These are phyloP conservation scores for Strigomonas culicis DNA, from an alignment of 208 protist species.

Conservation along the genomic window DNA sequence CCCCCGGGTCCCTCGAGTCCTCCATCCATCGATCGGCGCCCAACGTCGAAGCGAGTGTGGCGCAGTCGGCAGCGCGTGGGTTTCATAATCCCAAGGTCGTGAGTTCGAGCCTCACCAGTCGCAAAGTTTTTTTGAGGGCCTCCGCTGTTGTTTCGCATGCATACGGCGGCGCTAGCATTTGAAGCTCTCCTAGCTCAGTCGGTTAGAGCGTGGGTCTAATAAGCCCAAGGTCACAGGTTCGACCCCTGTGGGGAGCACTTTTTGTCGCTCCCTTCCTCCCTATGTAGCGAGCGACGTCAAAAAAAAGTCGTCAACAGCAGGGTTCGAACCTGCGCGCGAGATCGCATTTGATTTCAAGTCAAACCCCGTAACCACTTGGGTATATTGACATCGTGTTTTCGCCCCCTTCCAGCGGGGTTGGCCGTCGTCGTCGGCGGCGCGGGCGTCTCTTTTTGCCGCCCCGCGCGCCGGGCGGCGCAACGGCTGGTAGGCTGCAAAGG, in stretches of 20 bases:
- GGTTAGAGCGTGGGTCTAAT: constrained; percentile 15
- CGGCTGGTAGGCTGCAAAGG: background rate
- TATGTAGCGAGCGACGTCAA: too few species aligned
- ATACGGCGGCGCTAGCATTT: background rate
- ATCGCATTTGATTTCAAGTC: constrained; percentile 91
- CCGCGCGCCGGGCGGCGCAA: background rate
- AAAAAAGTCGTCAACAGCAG: constrained; percentile 62
- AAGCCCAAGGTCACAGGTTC: constrained; percentile 13
- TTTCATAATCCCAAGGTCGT: constrained; percentile 95
- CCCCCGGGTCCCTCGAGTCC: too few species aligned
- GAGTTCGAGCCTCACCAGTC: constrained; percentile 81
- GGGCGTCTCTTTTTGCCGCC: too few species aligned
- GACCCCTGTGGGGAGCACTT: constrained; percentile 13
- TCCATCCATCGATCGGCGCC: too few species aligned
- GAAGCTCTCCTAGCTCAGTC: constrained; percentile 10
- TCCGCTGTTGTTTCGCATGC: background rate
- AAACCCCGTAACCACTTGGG: constrained; percentile 90
- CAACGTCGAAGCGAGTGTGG: constrained; percentile 59
- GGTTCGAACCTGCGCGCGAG: constrained; percentile 89
- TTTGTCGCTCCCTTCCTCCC: too few species aligned
- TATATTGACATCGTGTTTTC: constrained; percentile 45
- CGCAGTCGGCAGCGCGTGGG: constrained; percentile 94
- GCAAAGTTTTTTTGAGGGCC: constrained; percentile 26
- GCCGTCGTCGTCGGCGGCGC: too few species aligned
- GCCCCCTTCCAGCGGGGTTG: too few species aligned